These are phyloP conservation scores for Ophiocordyceps camponoti-floridani DNA, from an alignment of 2,329 filamentous ascomycete species.

Conservation along the genomic window DNA sequence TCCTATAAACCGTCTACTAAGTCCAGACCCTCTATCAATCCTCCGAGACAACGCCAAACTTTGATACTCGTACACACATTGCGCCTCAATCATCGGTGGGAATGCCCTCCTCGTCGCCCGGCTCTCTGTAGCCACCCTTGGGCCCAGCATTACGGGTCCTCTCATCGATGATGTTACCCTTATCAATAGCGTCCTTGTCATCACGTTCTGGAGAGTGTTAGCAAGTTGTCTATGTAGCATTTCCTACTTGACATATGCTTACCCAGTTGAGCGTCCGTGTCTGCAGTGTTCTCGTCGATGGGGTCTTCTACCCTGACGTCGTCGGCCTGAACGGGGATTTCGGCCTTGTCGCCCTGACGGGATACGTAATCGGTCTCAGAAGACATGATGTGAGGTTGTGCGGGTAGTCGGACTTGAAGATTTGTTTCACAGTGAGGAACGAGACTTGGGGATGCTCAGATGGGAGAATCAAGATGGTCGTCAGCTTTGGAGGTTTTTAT, in stretches of 20 bases:
- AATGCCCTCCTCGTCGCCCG: constrained; percentile 1
- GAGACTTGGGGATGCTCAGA: too few species aligned
- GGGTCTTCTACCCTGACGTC: constrained; percentile 14
- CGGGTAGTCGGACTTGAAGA: not conserved
- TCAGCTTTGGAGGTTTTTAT: too few species aligned
- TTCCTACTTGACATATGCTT: not conserved
- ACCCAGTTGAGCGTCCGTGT: constrained; percentile 8
- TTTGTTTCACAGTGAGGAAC: too few species aligned
- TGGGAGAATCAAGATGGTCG: too few species aligned
- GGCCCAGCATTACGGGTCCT: constrained; percentile 2
- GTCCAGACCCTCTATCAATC: too few species aligned
- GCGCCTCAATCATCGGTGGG: not conserved
- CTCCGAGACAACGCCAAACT: not conserved
- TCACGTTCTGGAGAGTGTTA: not conserved
- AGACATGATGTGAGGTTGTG: not conserved
- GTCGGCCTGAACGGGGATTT: constrained; percentile 16
- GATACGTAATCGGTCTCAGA: constrained; percentile 12
- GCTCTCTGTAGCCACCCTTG: not conserved
- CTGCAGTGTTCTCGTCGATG: constrained; percentile 11
- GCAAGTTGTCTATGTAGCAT: not conserved
- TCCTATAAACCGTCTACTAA: too few species aligned
- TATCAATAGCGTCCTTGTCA: constrained; percentile 4
- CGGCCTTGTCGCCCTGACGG: constrained; percentile 10
- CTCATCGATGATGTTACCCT: constrained; percentile 4
- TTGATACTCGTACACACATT: not conserved